Conservation (phyloP, 495 filamentous ascomycete species). For the Patellaria atrata region DNA sequence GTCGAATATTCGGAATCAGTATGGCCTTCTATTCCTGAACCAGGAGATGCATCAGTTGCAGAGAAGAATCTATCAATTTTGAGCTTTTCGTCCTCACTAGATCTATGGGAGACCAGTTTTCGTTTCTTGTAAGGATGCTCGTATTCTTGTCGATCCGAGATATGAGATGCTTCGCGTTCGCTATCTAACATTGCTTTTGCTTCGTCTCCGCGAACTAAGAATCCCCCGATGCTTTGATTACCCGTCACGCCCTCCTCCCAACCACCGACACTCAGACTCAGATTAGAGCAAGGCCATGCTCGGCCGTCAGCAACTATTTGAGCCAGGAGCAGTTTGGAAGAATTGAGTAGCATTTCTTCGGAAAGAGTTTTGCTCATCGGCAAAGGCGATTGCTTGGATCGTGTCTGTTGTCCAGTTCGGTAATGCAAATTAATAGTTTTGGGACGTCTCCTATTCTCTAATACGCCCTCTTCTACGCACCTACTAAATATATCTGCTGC, state of each 20-base stretch:
- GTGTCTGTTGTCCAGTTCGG: conserved; percentile 51
- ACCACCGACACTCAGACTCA: conserved; percentile 71
- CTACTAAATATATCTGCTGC: conserved; percentile 82
- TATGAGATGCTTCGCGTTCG: conserved; percentile 1
- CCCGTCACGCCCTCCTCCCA: conserved; percentile 78
- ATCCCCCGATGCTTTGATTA: conserved; percentile 74
- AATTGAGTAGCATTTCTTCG: conserved; percentile 56
- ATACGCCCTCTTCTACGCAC: conserved; percentile 78
- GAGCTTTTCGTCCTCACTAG: neutral
- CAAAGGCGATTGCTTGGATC: conserved; percentile 61
- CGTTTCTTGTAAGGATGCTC: conserved; percentile 26
- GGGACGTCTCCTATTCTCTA: conserved; percentile 78
- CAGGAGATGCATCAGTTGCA: too few species aligned
- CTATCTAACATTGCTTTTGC: conserved; percentile 36
- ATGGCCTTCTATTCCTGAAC: too few species aligned
- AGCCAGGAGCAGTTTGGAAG: conserved; percentile 59
- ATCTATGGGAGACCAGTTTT: too few species aligned
- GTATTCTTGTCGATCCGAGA: conserved; percentile 12
- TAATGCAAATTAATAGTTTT: conserved; percentile 74
- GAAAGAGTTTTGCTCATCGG: conserved; percentile 58
- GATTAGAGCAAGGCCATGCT: conserved; percentile 75
- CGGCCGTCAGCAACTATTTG: conserved; percentile 64
- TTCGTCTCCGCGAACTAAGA: conserved; percentile 66
- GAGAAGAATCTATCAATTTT: conserved; percentile 46
- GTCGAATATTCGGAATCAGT: too few species aligned